These are phyloP conservation scores for Phytophthora tubulina DNA, from an alignment of 352 stramenopile species.

Conservation along the genomic window DNA sequence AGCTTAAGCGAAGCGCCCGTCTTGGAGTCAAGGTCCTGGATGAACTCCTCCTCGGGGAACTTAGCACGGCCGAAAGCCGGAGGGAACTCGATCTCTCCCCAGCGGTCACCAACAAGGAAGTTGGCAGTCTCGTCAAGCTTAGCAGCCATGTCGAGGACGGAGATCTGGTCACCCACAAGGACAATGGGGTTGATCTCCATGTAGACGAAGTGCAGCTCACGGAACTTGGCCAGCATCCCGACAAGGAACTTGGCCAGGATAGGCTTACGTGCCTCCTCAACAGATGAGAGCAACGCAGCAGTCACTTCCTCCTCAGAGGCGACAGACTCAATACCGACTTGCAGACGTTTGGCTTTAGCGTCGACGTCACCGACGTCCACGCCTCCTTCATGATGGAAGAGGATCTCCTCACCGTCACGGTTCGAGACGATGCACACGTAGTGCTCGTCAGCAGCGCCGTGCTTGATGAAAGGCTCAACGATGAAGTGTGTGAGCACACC, in stretches of 20 bases:
- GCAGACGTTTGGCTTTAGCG: constrained; percentile 91
- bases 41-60: constrained; percentile 97
- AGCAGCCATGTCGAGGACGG: constrained; percentile 95
- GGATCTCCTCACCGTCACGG: constrained; percentile 95
- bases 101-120: constrained; percentile 94
- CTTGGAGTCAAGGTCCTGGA: constrained; percentile 95
- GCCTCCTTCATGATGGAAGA: constrained; percentile 96
- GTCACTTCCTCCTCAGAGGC: constrained; percentile 82
- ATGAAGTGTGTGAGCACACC: constrained; percentile 97
- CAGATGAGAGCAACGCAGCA: constrained; percentile 75
- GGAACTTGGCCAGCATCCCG: constrained; percentile 93
- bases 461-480: constrained; percentile 97
- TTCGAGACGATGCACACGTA: constrained; percentile 98
- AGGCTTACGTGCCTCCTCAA: constrained; percentile 80
- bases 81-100: constrained; percentile 96
- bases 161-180: constrained; percentile 92
- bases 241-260: constrained; percentile 92
- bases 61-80: constrained; percentile 95
- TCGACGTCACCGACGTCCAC: constrained; percentile 97
- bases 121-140: constrained; percentile 97
- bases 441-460: constrained; percentile 94
- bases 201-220: constrained; percentile 97
- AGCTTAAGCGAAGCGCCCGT: constrained; percentile 97
- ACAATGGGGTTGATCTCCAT: constrained; percentile 99
- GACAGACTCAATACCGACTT: constrained; percentile 83